A percentile compares a stretch with the other conserved stretches of the same genome.
Conservation (phyloP, 2,329 filamentous ascomycete genomes). For the Emmonsiellopsis sp. region DNA sequence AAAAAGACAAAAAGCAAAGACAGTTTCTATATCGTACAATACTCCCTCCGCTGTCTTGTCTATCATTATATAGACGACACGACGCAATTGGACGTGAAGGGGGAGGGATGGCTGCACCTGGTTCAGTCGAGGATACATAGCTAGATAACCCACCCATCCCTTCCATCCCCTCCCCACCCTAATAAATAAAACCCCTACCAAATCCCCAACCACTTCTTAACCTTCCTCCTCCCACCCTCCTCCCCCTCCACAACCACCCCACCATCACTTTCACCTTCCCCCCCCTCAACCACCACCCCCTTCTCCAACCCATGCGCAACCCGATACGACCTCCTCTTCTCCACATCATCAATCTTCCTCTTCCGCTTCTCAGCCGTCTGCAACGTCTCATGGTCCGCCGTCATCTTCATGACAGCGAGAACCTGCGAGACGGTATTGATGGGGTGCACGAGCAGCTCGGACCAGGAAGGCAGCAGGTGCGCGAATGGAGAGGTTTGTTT, state of each 20-base stretch:
- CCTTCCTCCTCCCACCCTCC: conserved; percentile 40
- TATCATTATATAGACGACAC: too few species aligned
- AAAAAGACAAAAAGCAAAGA: too few species aligned
- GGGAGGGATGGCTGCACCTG: too few species aligned
- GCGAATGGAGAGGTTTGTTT: conserved; percentile 67
- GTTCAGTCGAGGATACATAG: too few species aligned
- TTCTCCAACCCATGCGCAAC: conserved; percentile 73
- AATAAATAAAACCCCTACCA: conserved; percentile 44
- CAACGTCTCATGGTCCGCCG: conserved; percentile 61
- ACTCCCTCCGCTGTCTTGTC: too few species aligned
- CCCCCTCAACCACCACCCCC: conserved; percentile 26
- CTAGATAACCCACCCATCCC: not conserved
- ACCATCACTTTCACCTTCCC: conserved; percentile 25
- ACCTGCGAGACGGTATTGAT: conserved; percentile 56
- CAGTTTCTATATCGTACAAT: too few species aligned
- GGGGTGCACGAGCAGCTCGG: conserved; percentile 61
- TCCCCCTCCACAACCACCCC: conserved; percentile 22
- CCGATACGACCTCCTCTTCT: conserved; percentile 77
- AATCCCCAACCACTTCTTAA: conserved; percentile 79
- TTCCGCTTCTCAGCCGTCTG: conserved; percentile 63
- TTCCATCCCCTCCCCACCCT: not conserved
- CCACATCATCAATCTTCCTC: conserved; percentile 70
- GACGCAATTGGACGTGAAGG: too few species aligned
- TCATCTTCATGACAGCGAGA: conserved; percentile 65
- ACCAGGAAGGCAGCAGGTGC: conserved; percentile 65